Evolutionary conservation across 805 yeast species (phyloP).

Genomic region (Starmerella floris): DNA sequence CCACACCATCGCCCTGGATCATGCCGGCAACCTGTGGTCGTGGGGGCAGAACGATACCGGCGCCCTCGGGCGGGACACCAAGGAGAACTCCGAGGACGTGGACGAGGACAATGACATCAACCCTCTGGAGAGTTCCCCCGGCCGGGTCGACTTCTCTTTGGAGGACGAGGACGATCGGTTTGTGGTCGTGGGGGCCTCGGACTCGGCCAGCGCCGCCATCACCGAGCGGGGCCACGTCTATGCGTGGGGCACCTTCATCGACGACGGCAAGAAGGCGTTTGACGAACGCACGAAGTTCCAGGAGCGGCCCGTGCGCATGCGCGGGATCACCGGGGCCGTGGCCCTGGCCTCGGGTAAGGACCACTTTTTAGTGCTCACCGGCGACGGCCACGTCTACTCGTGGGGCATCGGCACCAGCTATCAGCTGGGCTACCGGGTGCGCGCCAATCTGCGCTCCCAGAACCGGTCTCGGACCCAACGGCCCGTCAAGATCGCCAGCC

Average conservation of each 20-base stretch:
- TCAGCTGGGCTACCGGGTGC: constrained; percentile 76
- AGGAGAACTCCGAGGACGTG: constrained; percentile 48
- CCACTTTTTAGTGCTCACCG: constrained; percentile 72
- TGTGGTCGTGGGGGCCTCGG: constrained; percentile 81
- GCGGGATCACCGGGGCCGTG: constrained; percentile 50
- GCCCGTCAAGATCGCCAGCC: constrained; percentile 58
- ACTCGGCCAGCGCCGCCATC: constrained; percentile 72
- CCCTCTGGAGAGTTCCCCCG: constrained; percentile 81
- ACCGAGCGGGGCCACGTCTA: constrained; percentile 74
- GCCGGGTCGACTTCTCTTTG: constrained; percentile 55
- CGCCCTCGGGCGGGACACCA: constrained; percentile 79
- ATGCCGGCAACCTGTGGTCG: constrained; percentile 73
- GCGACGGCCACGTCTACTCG: constrained; percentile 75
- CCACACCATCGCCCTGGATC: constrained; percentile 76
- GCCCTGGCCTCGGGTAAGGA: constrained; percentile 89
- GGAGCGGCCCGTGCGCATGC: constrained; percentile 49
- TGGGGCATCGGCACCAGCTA: constrained; percentile 97
- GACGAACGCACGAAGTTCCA: constrained; percentile 52
- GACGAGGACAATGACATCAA: constrained; percentile 72
- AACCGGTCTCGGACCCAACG: constrained; percentile 40
- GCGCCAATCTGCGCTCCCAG: constrained; percentile 24
- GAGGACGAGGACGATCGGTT: constrained; percentile 37
- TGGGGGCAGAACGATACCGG: constrained; percentile 97
- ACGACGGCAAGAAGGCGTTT: constrained; percentile 81
- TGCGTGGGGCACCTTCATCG: constrained; percentile 92